Evolutionary conservation across 306 rosid genomes (phyloP).

Genomic region (Alnus rubra): DNA sequence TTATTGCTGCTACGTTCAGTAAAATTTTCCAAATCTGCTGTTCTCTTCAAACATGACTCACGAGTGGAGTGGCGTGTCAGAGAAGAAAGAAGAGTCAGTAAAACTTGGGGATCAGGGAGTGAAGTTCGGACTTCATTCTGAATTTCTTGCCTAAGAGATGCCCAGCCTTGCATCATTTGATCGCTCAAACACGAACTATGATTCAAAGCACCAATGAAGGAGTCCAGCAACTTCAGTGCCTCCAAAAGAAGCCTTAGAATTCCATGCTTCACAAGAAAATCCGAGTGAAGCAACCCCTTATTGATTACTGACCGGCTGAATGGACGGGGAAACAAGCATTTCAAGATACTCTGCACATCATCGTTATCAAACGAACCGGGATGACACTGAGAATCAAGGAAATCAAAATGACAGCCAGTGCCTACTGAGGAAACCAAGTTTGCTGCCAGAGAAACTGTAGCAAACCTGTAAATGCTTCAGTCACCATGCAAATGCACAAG

Average conservation of each 20-base stretch:
- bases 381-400: slow-evolving; percentile 44
- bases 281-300: slow-evolving; percentile 75
- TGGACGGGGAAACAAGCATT: slow-evolving; percentile 74
- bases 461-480: slow-evolving; percentile 68
- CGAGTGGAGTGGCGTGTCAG: slow-evolving; percentile 43
- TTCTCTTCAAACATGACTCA: slow-evolving; percentile 52
- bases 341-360: slow-evolving; percentile 53
- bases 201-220: slow-evolving; percentile 50
- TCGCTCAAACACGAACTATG: slow-evolving; percentile 29
- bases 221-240: slow-evolving; percentile 64
- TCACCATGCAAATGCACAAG: slow-evolving; percentile 28
- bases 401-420: slow-evolving; percentile 48
- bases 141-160: slow-evolving; percentile 56
- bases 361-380: slow-evolving; percentile 31
- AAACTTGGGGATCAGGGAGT: slow-evolving; percentile 83
- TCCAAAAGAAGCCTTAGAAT: slow-evolving; percentile 81
- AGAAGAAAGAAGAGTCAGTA: slow-evolving; percentile 66
- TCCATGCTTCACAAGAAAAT: slow-evolving; percentile 29
- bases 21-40: slow-evolving; percentile 27
- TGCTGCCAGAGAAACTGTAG: slow-evolving; percentile 62
- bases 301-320: slow-evolving; percentile 68
- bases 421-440: slow-evolving; percentile 56
- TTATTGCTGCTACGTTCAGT: slow-evolving; percentile 33
- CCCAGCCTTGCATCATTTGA: slow-evolving; percentile 14
- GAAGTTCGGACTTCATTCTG: slow-evolving; percentile 64